Percentiles rank a stretch among this genome's conserved stretches.
These are phyloP conservation scores for Dipteronia dyeriana DNA, from an alignment of 345 rosid species.

Conservation along the genomic window DNA sequence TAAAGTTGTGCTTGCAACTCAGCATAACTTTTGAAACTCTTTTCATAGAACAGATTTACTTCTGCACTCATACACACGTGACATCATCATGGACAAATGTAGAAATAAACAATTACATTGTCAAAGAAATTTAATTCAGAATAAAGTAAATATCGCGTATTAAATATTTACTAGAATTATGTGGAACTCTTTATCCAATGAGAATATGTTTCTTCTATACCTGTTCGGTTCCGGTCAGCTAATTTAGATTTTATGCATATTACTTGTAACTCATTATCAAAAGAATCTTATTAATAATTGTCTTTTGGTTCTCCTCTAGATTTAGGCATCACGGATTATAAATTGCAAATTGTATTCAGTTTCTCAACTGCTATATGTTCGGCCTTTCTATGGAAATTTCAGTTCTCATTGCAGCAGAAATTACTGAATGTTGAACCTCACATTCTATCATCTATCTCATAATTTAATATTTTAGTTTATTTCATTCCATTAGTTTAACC, in stretches of 20 bases:
- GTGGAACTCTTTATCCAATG: neutral
- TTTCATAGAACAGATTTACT: neutral
- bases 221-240: neutral
- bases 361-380: too few species aligned
- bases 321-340: neutral
- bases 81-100: neutral
- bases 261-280: neutral
- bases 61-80: neutral
- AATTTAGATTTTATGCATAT: neutral
- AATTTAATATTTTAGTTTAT: neutral
- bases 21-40: neutral
- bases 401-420: too few species aligned
- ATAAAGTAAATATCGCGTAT: neutral
- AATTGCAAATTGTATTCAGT: neutral
- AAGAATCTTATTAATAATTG: too few species aligned
- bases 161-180: too few species aligned
- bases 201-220: neutral
- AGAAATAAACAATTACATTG: neutral
- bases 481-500: neutral
- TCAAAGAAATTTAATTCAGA: neutral
- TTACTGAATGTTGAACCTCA: neutral
- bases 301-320: neutral
- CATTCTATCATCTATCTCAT: neutral
- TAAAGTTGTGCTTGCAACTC: neutral
- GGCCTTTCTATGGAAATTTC: too few species aligned